Base-by-base conservation (phyloP, 2,329 filamentous ascomycete genomes). In the Pseudogymnoascus destructans region DNA sequence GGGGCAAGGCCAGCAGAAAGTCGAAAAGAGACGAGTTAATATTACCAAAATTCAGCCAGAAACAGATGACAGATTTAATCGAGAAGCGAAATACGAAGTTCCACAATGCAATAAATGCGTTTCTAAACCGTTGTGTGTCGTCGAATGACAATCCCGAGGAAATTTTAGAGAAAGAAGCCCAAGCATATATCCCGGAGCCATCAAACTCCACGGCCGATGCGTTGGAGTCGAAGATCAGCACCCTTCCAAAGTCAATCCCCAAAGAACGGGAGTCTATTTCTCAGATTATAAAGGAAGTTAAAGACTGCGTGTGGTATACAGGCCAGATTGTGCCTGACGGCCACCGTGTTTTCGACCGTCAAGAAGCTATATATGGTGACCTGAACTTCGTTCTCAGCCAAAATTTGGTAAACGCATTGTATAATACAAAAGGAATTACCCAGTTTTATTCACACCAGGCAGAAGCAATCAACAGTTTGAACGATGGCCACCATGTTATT, bases 311-410 rank as follows among this genome's bases (percentile, higher is more conserved):
- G 21, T 95, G 91, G 88, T 98, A 98, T 67, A 87, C 84, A 3
- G 85, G 85, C 0, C 93, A 98, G 71, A 90, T 98, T 62, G 91
- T 97, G 0, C 89, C 91, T 0, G 87, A 95, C 64, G 93, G 93
- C 0, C 90, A 96, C 73, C 81, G 91, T 32, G 87, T 95, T 0
- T 95, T 96, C 66, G 89, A 95, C 63, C 81, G 87, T 1, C 91
- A 95, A 66, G 81, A 85, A 63, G 77, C 92, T 0, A 79, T 91
- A 0, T 90, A 87, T 66, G 91, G 89, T 1, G 86, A 95, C 40
- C 76, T 98, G 55, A 80, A 86, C 25, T 98, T 97, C 67, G 75
- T 86, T 15, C 77, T 98, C 6, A 95, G 90, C 57, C 93, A 98
- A 69, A 81, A 87, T 63, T 74, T 98, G 55, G 91, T 98, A n/a